Base-by-base conservation (phyloP, 176 grass and related monocot species). In the Themeda triandra region DNA sequence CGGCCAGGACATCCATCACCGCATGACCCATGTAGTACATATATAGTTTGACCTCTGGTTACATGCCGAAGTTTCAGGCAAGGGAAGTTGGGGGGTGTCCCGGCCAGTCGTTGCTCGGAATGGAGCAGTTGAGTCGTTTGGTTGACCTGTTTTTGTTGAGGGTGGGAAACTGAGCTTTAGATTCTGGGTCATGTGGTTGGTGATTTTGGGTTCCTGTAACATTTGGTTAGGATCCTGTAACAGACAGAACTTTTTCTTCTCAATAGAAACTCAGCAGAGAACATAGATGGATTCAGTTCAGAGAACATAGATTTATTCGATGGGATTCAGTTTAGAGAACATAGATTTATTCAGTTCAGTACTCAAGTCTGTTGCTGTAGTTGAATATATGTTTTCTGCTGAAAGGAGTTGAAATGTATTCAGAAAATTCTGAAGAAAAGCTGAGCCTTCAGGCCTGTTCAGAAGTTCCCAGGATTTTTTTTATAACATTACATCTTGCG, bases 21-120 rank as follows among this genome's bases (percentile, higher is more conserved):
- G 8, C 68, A 65, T 76, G 66, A 70, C 83, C 84, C 15, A 17
- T 88, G 82, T 93, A 78, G 82, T 93, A 78, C 27, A 82, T 36
- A 71, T 14, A 58, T 82, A 72, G 68, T 75, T 74, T 66, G 2
- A 51, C 71, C 71, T 31, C 25, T 15, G 23, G 8, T 75, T 51
- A 60, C 77, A 73, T 77, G 63, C 73, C 2, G 21, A 1, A 25
- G 23, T 66, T 79, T 78, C 35, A 39, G 42, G 77, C 46, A 23
- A 66, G 80, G 66, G 53, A 66, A 49, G 27, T n/a, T 83, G 62
- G 21, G 62, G 21, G 74, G 4, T 81, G 62, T 39, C 75, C 69
- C n/a, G 18, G 1, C 64, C 25, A 76, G 54, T 59, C 2, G 51
- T 84, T 54, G 41, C 74, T 77, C 80, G 30, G 59, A 82, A 83